Evolutionary conservation across 1,284 basidiomycete genomes (phyloP).

Genomic region (Apiotrichum laibachii): DNA sequence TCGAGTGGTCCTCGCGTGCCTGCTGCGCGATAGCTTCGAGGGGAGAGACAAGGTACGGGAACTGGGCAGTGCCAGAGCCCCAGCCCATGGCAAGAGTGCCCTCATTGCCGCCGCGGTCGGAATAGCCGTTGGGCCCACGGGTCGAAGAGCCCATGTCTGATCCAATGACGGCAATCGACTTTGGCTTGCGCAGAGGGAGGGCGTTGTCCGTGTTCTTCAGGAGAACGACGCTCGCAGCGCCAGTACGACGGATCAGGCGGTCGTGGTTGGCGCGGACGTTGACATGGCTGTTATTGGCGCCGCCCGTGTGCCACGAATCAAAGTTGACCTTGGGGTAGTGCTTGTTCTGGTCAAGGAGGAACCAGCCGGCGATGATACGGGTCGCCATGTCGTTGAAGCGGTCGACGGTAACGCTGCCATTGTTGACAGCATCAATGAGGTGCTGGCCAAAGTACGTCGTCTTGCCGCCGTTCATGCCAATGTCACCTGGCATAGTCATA

Average conservation of each 20-base stretch:
- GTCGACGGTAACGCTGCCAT: constrained; percentile 26
- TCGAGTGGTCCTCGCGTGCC: constrained; percentile 59
- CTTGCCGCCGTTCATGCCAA: constrained; percentile 12
- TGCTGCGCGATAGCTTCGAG: constrained; percentile 66
- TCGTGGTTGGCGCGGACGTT: constrained; percentile 73
- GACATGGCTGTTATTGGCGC: constrained; percentile 57
- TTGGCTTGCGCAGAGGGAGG: constrained; percentile 60
- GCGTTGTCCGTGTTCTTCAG: constrained; percentile 64
- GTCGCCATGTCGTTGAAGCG: constrained; percentile 40
- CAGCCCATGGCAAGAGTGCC: constrained; percentile 76
- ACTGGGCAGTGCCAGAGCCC: constrained; percentile 63
- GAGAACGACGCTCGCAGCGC: constrained; percentile 58
- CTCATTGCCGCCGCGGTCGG: constrained; percentile 57
- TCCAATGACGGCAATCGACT: constrained; percentile 62
- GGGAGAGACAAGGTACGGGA: constrained; percentile 57
- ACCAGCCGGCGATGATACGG: constrained; percentile 34
- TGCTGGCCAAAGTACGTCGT: constrained; percentile 20
- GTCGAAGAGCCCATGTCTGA: constrained; percentile 67
- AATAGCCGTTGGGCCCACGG: constrained; percentile 69
- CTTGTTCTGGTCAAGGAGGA: constrained; percentile 34
- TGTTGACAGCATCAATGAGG: constrained; percentile 27
- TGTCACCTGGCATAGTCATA: constrained; percentile 55
- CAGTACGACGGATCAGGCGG: constrained; percentile 41
- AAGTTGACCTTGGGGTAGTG: constrained; percentile 24
- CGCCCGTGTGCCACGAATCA: constrained; percentile 17